phyloP scores from a whole-genome alignment of 1,284 basidiomycete species.

The Sporisorium graminicola region DNA sequence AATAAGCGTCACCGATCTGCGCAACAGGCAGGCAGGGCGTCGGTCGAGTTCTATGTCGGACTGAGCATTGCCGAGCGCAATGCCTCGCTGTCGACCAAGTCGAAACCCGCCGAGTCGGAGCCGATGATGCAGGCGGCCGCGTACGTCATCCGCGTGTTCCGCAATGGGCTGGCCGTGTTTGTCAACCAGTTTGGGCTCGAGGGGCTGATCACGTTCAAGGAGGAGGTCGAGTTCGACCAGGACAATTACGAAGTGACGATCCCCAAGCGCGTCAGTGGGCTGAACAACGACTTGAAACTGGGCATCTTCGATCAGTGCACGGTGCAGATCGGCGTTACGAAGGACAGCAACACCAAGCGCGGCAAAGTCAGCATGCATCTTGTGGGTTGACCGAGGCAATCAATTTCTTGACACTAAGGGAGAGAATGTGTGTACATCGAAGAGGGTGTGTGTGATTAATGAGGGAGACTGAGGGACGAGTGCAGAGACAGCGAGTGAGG shows the following conservation, averaged over 20 bases:
- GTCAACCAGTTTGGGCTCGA: slow-evolving; percentile 94
- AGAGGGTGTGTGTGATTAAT: not conserved
- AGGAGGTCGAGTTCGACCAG: slow-evolving; percentile 87
- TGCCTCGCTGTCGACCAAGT: slow-evolving; percentile 58
- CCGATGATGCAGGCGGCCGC: slow-evolving; percentile 72
- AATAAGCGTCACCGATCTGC: slow-evolving; percentile 95
- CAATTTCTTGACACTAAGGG: not conserved
- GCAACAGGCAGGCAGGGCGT: slow-evolving; percentile 95
- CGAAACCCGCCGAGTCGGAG: not conserved
- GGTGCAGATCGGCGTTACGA: slow-evolving; percentile 91
- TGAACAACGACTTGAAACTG: slow-evolving; percentile 52
- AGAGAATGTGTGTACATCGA: not conserved
- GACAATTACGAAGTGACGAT: slow-evolving; percentile 89
- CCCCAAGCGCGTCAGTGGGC: slow-evolving; percentile 70
- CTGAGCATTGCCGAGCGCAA: slow-evolving; percentile 78
- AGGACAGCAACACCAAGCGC: slow-evolving; percentile 92
- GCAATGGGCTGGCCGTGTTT: slow-evolving; percentile 95
- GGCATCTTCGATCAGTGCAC: slow-evolving; percentile 88
- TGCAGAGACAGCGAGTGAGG: not conserved
- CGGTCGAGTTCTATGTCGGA: slow-evolving; percentile 97
- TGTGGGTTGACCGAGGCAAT: slow-evolving; percentile 63
- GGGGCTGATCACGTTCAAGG: slow-evolving; percentile 91
- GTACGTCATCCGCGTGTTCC: slow-evolving; percentile 93
- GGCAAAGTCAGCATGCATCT: slow-evolving; percentile 91
- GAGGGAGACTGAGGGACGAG: not conserved